phyloP scores from a whole-genome alignment of 75 land plant species.

The Sequoiadendron giganteum region DNA sequence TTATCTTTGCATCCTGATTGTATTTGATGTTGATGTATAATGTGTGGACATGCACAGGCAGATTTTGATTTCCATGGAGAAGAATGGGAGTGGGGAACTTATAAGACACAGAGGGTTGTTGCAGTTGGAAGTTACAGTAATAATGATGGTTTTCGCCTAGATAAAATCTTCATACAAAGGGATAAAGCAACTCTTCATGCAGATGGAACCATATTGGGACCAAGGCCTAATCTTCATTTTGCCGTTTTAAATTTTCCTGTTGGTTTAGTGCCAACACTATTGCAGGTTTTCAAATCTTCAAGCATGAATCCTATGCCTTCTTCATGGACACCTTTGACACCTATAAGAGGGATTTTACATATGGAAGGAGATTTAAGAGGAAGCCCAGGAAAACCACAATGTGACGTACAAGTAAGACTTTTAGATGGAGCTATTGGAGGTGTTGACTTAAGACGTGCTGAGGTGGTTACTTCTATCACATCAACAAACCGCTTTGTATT shows the following conservation, averaged over 20 bases:
- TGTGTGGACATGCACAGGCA: conserved; percentile 51
- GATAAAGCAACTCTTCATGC: conserved; percentile 99
- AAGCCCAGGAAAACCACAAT: conserved; percentile 77
- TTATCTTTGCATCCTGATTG: not conserved
- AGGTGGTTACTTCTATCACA: conserved; percentile 90
- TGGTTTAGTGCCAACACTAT: conserved; percentile 77
- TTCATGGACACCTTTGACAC: conserved; percentile 55
- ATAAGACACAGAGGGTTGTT: conserved; percentile 77
- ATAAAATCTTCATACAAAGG: conserved; percentile 86
- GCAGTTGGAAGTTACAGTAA: conserved; percentile 86
- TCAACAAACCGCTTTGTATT: conserved; percentile 87
- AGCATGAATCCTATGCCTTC: conserved; percentile 54
- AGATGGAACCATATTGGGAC: conserved; percentile 91
- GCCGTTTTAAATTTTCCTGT: conserved; percentile 98
- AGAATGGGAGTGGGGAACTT: conserved; percentile 99
- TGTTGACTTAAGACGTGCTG: conserved; percentile 91
- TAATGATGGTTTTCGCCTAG: conserved; percentile 91
- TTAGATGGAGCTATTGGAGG: conserved; percentile 96
- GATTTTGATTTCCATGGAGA: conserved; percentile 97
- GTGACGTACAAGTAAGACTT: conserved; percentile 95
- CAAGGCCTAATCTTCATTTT: conserved; percentile 94
- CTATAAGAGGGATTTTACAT: conserved; percentile 84
- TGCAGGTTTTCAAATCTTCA: conserved; percentile 86
- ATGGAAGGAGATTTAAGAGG: conserved; percentile 99
- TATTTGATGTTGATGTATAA: not conserved